These are phyloP conservation scores for Ulota crispa DNA, from an alignment of 225 moss, liverwort and hornwort species.

Conservation along the genomic window DNA sequence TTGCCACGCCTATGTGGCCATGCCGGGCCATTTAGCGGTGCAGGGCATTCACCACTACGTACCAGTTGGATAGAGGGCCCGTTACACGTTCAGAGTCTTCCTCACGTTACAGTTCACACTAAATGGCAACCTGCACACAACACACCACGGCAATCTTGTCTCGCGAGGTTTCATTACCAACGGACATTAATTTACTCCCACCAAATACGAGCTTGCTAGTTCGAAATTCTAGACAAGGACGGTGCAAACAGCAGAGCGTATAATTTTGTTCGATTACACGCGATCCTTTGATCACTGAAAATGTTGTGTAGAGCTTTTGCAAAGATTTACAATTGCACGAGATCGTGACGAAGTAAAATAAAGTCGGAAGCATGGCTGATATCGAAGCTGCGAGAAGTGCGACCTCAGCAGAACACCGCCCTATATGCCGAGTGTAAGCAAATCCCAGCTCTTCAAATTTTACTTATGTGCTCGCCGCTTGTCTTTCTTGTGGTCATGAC, in stretches of 20 bases:
- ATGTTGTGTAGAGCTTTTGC: neutral
- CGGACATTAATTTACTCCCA: neutral
- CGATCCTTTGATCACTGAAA: neutral
- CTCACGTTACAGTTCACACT: too few species aligned
- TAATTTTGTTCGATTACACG: neutral
- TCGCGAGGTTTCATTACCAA: neutral
- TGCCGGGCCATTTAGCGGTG: too few species aligned
- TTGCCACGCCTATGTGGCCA: too few species aligned
- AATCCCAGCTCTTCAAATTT: too few species aligned
- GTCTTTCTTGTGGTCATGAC: neutral
- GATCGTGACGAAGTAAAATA: neutral
- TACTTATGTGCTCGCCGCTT: neutral
- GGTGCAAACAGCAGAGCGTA: neutral
- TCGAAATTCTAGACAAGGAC: neutral
- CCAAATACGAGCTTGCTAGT: neutral
- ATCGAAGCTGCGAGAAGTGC: neutral
- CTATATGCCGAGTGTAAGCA: slow-evolving; percentile 21
- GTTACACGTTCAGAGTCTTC: too few species aligned
- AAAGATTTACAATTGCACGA: neutral
- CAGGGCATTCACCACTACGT: too few species aligned
- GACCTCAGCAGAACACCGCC: slow-evolving; percentile 1
- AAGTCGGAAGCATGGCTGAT: neutral
- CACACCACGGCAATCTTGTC: neutral
- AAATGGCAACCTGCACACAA: too few species aligned
- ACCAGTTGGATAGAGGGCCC: too few species aligned